Base-by-base conservation (phyloP, 257 asterid genomes). In the Osmanthus fragrans region DNA sequence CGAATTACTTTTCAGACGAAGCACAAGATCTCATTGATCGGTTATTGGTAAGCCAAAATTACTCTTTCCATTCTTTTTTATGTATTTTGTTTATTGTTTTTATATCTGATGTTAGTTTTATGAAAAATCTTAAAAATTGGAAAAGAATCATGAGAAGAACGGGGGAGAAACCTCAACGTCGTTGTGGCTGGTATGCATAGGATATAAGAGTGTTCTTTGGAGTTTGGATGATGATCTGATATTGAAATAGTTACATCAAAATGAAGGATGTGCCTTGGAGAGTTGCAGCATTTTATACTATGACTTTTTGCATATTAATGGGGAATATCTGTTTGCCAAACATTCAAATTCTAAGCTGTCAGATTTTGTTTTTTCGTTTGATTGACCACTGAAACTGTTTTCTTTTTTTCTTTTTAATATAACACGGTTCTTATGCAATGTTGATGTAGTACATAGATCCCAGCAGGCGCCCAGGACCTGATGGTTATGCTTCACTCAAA, bases 21-120 rank as follows among this genome's bases (percentile, higher is more conserved):
- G 97, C 99, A 19, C 88, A 97, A 69, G 97, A 96, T 80, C 92
- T 96, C 80, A 90, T 96, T 47, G 99, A 96, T 74, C 86, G 84
- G 82, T 79, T 96, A 82, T 87, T 96, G 98, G 99, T 96, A 86
- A 86, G 82, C 75, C 84, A 45, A 39, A 60, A 25, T 56, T 40
- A 25, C 70, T 32, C 49, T 21, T n/a, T 54, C 64, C 64, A 5
- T 18, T 54, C 3, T 2, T 5, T 54, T 54, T 36, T 30, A 8
- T 47, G 27, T 18, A 56, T 18, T 37, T 45, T 29, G 25, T 18
- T 45, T 54, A 23, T 34, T 71, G 3, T 30, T 30, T 60, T 34
- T 13, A 54, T 65, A 39, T n/a, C 25, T 23, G 10, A 23, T 73
- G 21, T n/a, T n/a, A 58, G 32, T 58, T 58, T 58, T 9, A 9